Base-by-base conservation (phyloP, 2,329 filamentous ascomycete species). In the Aspergillus sp. region DNA sequence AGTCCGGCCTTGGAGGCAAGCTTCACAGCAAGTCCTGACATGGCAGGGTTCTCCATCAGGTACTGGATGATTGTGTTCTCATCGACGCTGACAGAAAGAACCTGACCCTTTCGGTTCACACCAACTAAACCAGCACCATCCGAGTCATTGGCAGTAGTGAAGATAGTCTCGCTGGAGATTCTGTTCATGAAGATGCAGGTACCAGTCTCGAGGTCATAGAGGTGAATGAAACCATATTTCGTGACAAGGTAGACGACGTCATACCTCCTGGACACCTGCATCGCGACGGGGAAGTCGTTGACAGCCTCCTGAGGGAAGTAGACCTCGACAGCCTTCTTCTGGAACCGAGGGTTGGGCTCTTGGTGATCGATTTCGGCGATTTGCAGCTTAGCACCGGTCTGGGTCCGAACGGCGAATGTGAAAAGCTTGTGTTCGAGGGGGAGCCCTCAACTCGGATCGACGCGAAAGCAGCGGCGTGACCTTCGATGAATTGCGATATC, bases 131-230 rank as follows among this genome's bases (percentile, higher is more conserved):
- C 94, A 37, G 85, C 82, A 12, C 89, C 94, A 19, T 90, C 84
- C 43, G 80, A 79, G 65, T 98, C 93, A 31, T 84, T 74, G 37
- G 88, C 86, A 13, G 90, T 96, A 27, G 91, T 94, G 74, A 98
- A 98, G 66, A 98, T 97, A 27, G 93, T 98, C 66, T 98, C 93
- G 75, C 90, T 95, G 30, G 93, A 98, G 61, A 98, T 98, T 58
- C 94, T 86, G 78, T 98, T 98, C 90, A 98, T 94, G 80, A 96
- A 98, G 65, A 98, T 93, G 66, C 89, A 94, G 9, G 86, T 87
- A 46, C 88, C 94, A 6, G 88, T 93, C 75, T 98, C 94, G 45
- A 98, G 82, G 62, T 98, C 94, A 72, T 98, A 97, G 26, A 98
- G 81, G 71, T 98, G 93, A 59, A 98, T 97, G 72, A 97, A 98